These are phyloP conservation scores for Chlorociboria aeruginascens DNA, from an alignment of 495 filamentous ascomycete genomes.

Conservation along the genomic window DNA sequence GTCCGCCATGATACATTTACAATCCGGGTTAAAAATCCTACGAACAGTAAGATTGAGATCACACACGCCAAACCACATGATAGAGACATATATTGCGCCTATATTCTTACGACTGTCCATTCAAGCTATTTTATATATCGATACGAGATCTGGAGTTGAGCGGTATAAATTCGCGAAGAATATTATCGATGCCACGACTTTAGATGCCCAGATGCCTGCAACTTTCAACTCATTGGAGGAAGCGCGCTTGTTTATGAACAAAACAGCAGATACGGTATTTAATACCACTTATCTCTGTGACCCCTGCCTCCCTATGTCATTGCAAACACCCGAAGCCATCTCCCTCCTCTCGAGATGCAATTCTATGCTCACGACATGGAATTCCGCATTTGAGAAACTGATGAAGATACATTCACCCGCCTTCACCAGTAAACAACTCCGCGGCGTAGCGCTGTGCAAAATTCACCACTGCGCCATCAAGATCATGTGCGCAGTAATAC, in stretches of 20 bases:
- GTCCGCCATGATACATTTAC: constrained; percentile 15
- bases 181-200: background rate
- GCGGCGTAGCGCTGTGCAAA: constrained; percentile 14
- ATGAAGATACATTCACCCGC: constrained; percentile 3
- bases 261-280: constrained; percentile 8
- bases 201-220: background rate
- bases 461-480: constrained; percentile 8
- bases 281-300: constrained; percentile 10
- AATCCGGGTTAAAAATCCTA: constrained; percentile 16
- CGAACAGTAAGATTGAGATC: constrained; percentile 1
- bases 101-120: constrained; percentile 9
- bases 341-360: background rate
- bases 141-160: constrained; percentile 2
- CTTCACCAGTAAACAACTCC: constrained; percentile 9
- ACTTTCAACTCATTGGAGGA: constrained; percentile 11
- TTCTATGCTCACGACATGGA: constrained; percentile 3
- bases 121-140: constrained; percentile 16
- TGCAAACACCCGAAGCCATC: background rate
- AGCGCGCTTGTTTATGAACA: constrained; percentile 6
- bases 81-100: constrained; percentile 6
- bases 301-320: constrained; percentile 1
- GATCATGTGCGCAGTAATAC: constrained; percentile 4
- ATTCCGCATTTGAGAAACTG: constrained; percentile 11
- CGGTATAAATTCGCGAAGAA: constrained; percentile 1
- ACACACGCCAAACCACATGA: background rate